Evolutionary conservation across 1,284 basidiomycete species (phyloP), one percentile per base, ranked within the genome.

Genomic region (Trametes versicolor): DNA sequence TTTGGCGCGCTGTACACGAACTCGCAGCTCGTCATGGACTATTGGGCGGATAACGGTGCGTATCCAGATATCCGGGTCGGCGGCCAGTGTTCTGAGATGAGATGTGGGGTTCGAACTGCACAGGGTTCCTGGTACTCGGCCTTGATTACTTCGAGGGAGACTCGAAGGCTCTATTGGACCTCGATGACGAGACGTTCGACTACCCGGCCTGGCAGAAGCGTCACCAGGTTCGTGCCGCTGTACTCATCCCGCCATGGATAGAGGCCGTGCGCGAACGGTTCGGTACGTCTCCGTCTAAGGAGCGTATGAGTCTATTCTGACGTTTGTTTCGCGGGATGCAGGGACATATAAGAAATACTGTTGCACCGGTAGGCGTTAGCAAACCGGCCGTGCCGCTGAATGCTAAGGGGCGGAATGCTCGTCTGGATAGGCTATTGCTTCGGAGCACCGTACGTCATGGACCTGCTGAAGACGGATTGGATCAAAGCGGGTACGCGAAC

Each of bases 101-200:
- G 29, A 48, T 12, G n/a, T 36, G 50, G 10, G 3, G 12, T 17
- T 10, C 6, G 23, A n/a, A n/a, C n/a, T 8, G 25, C 9, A 41
- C 58, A 87, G 86, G 87, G 0, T 87, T 81, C 71, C 75, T 78
- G 45, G 85, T 88, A 2, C 73, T 87, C 12, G 86, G 84, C 1
- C 73, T 83, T 32, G 87, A 88, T 66, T 88, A 86, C 71, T 86
- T 88, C 72, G 81, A 87, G 64, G 86, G 87, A 5, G 85, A 88
- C 62, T 76, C 81, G 13, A 67, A 87, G 49, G 65, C 70, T 2
- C 51, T 63, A 2, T 59, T 77, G n/a, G 71, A 80, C n/a, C 75
- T 79, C 17, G 74, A 76, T 29, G 76, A 81, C 45, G 74, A 78
- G 8, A 78, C 68, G 29, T 86, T 84, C 48, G 77, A 83, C 66